Evolutionary conservation across 106 monocot genomes (phyloP), one percentile per base, ranked within the genome.

Genomic region (Dendrobium catenatum): DNA sequence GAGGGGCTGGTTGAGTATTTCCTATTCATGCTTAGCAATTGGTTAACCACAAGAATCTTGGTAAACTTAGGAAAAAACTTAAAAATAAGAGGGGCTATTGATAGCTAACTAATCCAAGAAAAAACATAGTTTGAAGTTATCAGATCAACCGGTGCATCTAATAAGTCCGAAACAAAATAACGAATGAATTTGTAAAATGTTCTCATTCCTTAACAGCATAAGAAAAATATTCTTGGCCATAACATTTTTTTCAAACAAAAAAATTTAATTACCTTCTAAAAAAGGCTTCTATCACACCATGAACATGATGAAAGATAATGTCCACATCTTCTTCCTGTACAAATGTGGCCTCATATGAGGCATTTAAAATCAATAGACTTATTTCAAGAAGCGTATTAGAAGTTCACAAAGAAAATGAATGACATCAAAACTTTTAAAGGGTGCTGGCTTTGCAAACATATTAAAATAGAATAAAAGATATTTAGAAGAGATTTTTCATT

Each of bases 251-350:
- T 20, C 43, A n/a, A 44, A 37, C 26, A 68, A 68, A 74, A 74
- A 13, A 42, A 41, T 2, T n/a, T 3, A 33, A 37, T 72, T 84
- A 87, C 90, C 93, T 91, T 86, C 76, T 86, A 24, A 85, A 85
- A 49, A 98, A 93, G 58, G 85, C 80, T 27, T 99, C 89, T 18
- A 93, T 61, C 42, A 87, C 87, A 80, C 98, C 91, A 86, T 89
- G 81, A 80, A 99, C 79, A 64, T 99, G 98, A 89, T 91, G 88
- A 75, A 93, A 51, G 59, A 99, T 86, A 27, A 95, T 76, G 41
- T 91, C 93, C 24, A 89, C 91, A 79, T 93, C 86, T 73, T 89
- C 85, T 68, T 91, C 93, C 95, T 99, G 72, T 40, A 78, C 75
- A 81, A 9, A 43, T 22, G 22, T 79, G 75, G 58, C 73, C 17